A percentile compares a stretch with the other conserved stretches of the same genome.
These are phyloP conservation scores for Pelomyxa schiedti DNA, from an alignment of 78 protist species.

Conservation along the genomic window DNA sequence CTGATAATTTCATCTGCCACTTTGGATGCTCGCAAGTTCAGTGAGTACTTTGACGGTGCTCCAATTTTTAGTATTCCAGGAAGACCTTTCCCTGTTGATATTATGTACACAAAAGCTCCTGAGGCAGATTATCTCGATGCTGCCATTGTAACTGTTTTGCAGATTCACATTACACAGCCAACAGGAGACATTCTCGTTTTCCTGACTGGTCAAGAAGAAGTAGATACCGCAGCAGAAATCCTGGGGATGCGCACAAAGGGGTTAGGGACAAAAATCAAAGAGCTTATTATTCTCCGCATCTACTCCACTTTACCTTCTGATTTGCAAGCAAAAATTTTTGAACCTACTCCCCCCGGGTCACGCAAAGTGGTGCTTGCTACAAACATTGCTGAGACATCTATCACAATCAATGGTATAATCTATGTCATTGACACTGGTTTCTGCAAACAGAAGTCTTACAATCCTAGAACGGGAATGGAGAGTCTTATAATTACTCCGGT, in stretches of 20 bases:
- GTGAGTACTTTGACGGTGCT: slow-evolving; percentile 81
- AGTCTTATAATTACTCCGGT: slow-evolving; percentile 90
- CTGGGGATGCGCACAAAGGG: slow-evolving; percentile 63
- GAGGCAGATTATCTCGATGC: slow-evolving; percentile 96
- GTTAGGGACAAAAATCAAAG: slow-evolving; percentile 68
- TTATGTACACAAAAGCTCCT: slow-evolving; percentile 88
- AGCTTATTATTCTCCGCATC: slow-evolving; percentile 83
- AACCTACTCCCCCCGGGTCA: slow-evolving; percentile 87
- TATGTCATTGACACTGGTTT: slow-evolving; percentile 97
- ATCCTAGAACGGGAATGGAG: slow-evolving; percentile 92
- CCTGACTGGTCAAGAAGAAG: slow-evolving; percentile 96
- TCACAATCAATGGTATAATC: slow-evolving; percentile 93
- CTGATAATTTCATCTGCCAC: slow-evolving; percentile 87
- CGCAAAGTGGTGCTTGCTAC: slow-evolving; percentile 97
- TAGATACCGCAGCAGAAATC: slow-evolving; percentile 58
- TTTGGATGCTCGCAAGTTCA: slow-evolving; percentile 90
- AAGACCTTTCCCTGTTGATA: slow-evolving; percentile 80
- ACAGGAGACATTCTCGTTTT: slow-evolving; percentile 87
- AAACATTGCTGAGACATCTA: slow-evolving; percentile 96
- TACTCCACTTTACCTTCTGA: slow-evolving; percentile 94
- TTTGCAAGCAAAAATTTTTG: slow-evolving; percentile 80
- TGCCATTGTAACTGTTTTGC: slow-evolving; percentile 80
- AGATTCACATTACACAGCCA: slow-evolving; percentile 90
- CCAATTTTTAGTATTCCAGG: slow-evolving; percentile 80
- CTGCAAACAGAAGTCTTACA: slow-evolving; percentile 77